Evolutionary conservation across 2,329 filamentous ascomycete genomes (phyloP), one percentile per base, ranked within the genome.

Genomic region (Talaromyces atroroseus): DNA sequence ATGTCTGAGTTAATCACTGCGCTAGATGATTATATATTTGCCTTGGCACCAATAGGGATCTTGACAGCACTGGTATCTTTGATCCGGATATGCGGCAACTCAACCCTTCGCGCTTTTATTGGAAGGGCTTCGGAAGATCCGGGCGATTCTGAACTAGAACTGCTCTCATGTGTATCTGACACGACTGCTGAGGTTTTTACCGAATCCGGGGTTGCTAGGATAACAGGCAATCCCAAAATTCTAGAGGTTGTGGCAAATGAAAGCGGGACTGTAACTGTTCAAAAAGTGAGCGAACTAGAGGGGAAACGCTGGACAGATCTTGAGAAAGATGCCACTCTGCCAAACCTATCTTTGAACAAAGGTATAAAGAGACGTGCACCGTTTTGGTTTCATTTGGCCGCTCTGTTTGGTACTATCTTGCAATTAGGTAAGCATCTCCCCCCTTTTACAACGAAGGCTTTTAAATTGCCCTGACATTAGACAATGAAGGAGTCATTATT

Each of bases 181-280:
- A 74, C 74, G 1, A 76, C 74, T 0, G 76, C 74, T 3, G 77
- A 80, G 56, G 61, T 79, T 0, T 79, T 73, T 59, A 78, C 78
- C 7, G 71, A 75, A 48, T 62, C 68, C 0, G 67, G 69, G 0
- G 66, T 80, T 2, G 67, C 71, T 1, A 64, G 70, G 10, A 70
- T 73, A 7, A 68, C 68, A 53, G 71, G 69, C 2, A 58, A 66
- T 20, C 69, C 71, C 1, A 67, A 63, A 24, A 66, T 73, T 1
- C 40, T 73, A 18, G 70, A 74, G 56, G 59, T 73, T 4, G 60
- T 73, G 11, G 74, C 72, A 0, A 76, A 80, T 61, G 68, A 79
- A 38, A 73, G 51, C 64, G 23, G 48, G 12, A 2, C 32, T 40
- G 10, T 58, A 1, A 52, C 14, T 32, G 34, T 58, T 16, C 20